Evolutionary conservation across 768 basidiomycete genomes (phyloP).

Genomic region (Strobilomyces echinocephalus): DNA sequence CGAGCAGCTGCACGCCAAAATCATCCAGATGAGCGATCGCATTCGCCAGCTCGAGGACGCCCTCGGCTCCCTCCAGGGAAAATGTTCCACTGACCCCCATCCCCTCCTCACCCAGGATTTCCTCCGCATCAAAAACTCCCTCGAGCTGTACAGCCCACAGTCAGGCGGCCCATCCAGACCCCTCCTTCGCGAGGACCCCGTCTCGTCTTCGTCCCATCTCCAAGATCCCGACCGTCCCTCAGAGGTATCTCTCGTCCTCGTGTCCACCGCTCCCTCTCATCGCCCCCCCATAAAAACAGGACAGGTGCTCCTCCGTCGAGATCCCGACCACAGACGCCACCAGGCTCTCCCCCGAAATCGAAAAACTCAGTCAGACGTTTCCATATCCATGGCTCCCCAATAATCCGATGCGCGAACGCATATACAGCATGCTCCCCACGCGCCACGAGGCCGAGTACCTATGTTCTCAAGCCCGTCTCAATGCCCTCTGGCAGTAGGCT

Average conservation of each 20-base stretch:
- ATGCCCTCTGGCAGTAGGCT: slow-evolving; percentile 71
- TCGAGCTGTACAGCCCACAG: slow-evolving; percentile 53
- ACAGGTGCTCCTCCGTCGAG: slow-evolving; percentile 24
- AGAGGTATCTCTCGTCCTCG: slow-evolving; percentile 17
- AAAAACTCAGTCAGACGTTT: slow-evolving; percentile 58
- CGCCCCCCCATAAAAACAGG: slow-evolving; percentile 16
- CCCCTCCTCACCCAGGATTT: slow-evolving; percentile 57
- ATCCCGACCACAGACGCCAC: slow-evolving; percentile 14
- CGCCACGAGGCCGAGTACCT: slow-evolving; percentile 53
- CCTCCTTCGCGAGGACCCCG: slow-evolving; percentile 7
- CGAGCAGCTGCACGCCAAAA: slow-evolving; percentile 61
- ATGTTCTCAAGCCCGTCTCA: slow-evolving; percentile 59
- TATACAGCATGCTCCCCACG: slow-evolving; percentile 59
- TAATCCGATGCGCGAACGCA: slow-evolving; percentile 57
- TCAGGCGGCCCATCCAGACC: background rate
- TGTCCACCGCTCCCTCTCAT: background rate
- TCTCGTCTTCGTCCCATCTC: slow-evolving; percentile 14
- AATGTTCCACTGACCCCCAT: slow-evolving; percentile 40
- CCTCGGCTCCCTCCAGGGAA: slow-evolving; percentile 41
- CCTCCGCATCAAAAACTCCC: slow-evolving; percentile 59
- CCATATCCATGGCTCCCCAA: slow-evolving; percentile 67
- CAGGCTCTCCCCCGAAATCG: slow-evolving; percentile 30
- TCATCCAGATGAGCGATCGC: slow-evolving; percentile 55
- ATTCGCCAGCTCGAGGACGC: slow-evolving; percentile 63
- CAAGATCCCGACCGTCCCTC: slow-evolving; percentile 13